phyloP scores from a whole-genome alignment of 495 filamentous ascomycete species.

The Daldinia decipiens region DNA sequence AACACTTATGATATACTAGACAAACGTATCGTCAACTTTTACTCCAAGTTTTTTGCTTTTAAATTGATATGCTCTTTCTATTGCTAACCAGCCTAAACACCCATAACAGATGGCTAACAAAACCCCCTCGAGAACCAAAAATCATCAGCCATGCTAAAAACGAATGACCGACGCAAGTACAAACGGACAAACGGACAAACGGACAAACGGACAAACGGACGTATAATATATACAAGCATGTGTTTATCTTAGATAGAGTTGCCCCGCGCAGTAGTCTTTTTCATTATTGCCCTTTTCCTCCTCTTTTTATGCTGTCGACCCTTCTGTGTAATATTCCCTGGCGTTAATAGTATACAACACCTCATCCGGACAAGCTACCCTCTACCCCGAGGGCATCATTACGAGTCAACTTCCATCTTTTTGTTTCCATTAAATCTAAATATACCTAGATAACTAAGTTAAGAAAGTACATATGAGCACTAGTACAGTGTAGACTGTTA shows the following conservation, averaged over 20 bases:
- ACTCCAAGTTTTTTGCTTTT: conserved; percentile 19
- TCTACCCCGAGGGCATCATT: conserved; percentile 22
- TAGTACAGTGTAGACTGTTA: conserved; percentile 39
- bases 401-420: conserved; percentile 4
- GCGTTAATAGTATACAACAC: conserved; percentile 32
- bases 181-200: conserved; percentile 22
- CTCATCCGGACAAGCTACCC: neutral
- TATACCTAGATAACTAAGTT: conserved; percentile 16
- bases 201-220: conserved; percentile 23
- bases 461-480: conserved; percentile 31
- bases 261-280: conserved; percentile 29
- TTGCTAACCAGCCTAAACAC: conserved; percentile 11
- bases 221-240: conserved; percentile 43
- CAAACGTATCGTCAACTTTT: neutral
- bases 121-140: conserved; percentile 16
- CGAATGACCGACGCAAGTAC: conserved; percentile 23
- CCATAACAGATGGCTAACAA: conserved; percentile 9
- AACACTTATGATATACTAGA: neutral
- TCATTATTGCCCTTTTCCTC: conserved; percentile 27
- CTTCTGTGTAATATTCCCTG: conserved; percentile 19
- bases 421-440: conserved; percentile 4
- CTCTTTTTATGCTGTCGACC: conserved; percentile 22
- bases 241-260: conserved; percentile 37
- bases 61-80: conserved; percentile 34
- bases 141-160: conserved; percentile 11